Evolutionary conservation across 768 basidiomycete genomes (phyloP).

Genomic region (Tricholoma hemisulphureum): DNA sequence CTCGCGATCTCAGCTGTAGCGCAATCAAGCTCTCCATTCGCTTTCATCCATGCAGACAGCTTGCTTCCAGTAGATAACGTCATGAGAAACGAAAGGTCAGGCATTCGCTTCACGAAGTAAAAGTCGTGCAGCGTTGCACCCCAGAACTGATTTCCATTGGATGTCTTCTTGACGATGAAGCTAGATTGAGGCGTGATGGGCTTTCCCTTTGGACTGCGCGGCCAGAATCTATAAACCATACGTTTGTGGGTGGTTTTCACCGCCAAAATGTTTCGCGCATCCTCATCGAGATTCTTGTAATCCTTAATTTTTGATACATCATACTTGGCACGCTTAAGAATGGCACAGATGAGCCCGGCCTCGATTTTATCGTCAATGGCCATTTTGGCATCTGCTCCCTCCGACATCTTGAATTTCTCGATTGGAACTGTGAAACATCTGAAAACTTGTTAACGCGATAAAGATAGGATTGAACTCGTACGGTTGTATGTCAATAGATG

Average conservation of each 20-base stretch:
- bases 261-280: not conserved
- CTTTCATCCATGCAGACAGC: constrained; percentile 34
- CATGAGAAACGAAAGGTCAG: constrained; percentile 10
- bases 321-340: not conserved
- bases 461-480: not conserved
- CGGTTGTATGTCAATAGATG: not conserved
- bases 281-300: not conserved
- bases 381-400: no score
- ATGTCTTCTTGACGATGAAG: constrained; percentile 28
- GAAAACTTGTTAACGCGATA: not conserved
- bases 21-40: constrained; percentile 30
- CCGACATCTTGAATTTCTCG: not conserved
- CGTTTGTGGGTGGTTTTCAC: not conserved
- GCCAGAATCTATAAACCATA: constrained; percentile 10
- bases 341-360: not conserved
- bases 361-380: not conserved
- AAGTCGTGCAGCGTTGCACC: constrained; percentile 45
- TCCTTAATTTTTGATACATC: not conserved
- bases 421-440: not conserved
- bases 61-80: constrained; percentile 36
- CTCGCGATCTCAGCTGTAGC: constrained; percentile 32
- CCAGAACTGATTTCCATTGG: constrained; percentile 37
- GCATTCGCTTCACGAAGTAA: constrained; percentile 27
- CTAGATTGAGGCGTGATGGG: constrained; percentile 8
- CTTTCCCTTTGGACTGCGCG: constrained; percentile 12